These are phyloP conservation scores for Curvularia sp. DNA, from an alignment of 2,329 filamentous ascomycete genomes.

Conservation along the genomic window DNA sequence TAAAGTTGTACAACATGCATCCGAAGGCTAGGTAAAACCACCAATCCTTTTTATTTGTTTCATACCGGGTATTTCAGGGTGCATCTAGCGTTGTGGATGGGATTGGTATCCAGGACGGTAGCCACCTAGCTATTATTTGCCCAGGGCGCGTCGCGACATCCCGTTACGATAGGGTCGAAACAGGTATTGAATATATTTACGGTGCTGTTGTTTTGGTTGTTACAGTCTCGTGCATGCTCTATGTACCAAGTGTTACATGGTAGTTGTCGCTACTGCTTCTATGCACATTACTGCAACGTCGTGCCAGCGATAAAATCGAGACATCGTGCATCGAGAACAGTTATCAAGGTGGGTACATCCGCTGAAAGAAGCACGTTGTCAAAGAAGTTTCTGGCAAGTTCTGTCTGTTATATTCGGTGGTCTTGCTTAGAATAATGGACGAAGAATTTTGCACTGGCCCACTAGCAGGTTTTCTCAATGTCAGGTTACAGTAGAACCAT, in stretches of 20 bases:
- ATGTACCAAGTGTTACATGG: neutral
- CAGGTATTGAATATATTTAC: neutral
- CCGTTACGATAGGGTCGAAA: no score
- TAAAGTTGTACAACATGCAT: conserved; percentile 19
- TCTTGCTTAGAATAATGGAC: neutral
- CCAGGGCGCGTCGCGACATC: neutral
- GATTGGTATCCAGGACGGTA: neutral
- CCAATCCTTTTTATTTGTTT: neutral
- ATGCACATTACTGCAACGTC: neutral
- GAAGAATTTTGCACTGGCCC: neutral
- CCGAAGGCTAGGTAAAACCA: neutral
- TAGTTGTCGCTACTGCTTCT: no score
- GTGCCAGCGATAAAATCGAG: neutral
- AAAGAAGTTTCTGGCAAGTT: neutral
- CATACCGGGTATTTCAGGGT: neutral
- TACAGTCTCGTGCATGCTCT: no score
- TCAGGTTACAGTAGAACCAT: conserved; percentile 8
- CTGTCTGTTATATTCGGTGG: neutral
- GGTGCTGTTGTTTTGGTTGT: neutral
- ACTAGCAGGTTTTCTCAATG: conserved; percentile 9
- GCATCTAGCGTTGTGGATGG: neutral
- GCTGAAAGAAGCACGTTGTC: neutral
- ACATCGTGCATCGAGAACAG: neutral
- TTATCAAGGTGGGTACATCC: neutral
- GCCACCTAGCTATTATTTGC: neutral